Percentiles rank a stretch among this genome's conserved stretches.
phyloP scores from a whole-genome alignment of 108 stramenopile genomes.

The Fistulifera pelliculosa region DNA sequence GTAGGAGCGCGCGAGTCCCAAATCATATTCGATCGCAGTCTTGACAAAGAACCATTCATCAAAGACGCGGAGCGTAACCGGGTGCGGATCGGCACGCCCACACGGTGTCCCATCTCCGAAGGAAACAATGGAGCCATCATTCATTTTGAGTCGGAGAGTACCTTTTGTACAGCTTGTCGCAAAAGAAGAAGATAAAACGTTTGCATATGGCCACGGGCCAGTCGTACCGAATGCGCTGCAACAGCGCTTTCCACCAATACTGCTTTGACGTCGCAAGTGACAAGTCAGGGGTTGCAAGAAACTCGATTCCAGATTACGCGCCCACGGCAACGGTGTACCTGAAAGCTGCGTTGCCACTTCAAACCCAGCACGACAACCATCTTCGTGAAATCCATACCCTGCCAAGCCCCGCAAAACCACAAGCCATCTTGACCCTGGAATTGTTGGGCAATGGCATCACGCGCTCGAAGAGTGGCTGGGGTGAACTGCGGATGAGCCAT shows the following conservation, averaged over 20 bases:
- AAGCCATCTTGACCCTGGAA: conserved; percentile 71
- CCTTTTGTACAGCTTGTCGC: conserved; percentile 52
- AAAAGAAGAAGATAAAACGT: conserved; percentile 53
- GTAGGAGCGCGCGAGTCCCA: conserved; percentile 87
- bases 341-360: conserved; percentile 63
- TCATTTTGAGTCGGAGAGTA: conserved; percentile 46
- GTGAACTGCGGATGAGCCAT: conserved; percentile 91
- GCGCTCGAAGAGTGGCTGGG: conserved; percentile 47
- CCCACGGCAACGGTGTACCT: conserved; percentile 67
- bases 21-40: conserved; percentile 82
- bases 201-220: conserved; percentile 61
- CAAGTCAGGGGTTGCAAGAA: not conserved
- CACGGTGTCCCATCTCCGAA: conserved; percentile 62
- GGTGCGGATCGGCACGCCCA: conserved; percentile 36
- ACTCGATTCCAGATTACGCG: conserved; percentile 7
- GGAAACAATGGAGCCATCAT: conserved; percentile 53
- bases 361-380: conserved; percentile 84
- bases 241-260: conserved; percentile 23
- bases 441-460: conserved; percentile 18
- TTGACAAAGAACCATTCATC: conserved; percentile 92
- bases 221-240: conserved; percentile 39
- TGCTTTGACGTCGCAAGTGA: conserved; percentile 6
- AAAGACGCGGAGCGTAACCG: conserved; percentile 75
- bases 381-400: conserved; percentile 98
- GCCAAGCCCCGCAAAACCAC: conserved; percentile 93